Base-by-base conservation (phyloP, 2,329 filamentous ascomycete genomes). In the Cordyceps militaris region DNA sequence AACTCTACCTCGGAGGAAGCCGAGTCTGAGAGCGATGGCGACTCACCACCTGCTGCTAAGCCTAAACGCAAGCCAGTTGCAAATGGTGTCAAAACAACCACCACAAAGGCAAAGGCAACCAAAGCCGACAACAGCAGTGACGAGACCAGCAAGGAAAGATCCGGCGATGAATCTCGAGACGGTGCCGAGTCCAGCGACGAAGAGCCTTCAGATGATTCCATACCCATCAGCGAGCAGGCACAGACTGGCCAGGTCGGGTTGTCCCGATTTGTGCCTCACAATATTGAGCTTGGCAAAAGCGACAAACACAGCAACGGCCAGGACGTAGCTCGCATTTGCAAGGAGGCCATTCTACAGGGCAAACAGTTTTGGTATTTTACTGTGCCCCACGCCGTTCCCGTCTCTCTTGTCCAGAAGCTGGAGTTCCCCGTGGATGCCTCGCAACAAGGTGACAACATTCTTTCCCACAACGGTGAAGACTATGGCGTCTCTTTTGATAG, bases 311-410 rank as follows among this genome's bases (percentile, higher is more conserved):
- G 67, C 59, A 70, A 68, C 23, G 67, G 74, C 66, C 69, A 78
- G 63, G 73, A 81, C 66, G 71, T 82, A 59, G 69, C 78, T 9
- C 73, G 79, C 23, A 71, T 86, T 55, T 83, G 88, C 64, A 79
- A 75, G 64, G 75, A 81, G 58, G 78, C 79, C 56, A 81, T 82
- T 63, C 68, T 86, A 8, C 74, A 83, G 57, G 86, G 85, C 61
- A 91, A 90, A 74, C 85, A 91, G 68, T 76, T 91, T 59, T 92
- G 88, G 88, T 89, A 91, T 69, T 89, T 92, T 64, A 89, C 86
- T 10, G 85, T 86, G 3, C 88, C 88, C 2, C 80, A 84, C 6
- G 83, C 82, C 11, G 74, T 91, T 3, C 83, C 87, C n/a, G 79
- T 91, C 58, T 83, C 81, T 11, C 77, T 86, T 1, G 73, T 91